Evolutionary conservation across 306 rosid genomes (phyloP).

Genomic region (Cucumis hystrix): DNA sequence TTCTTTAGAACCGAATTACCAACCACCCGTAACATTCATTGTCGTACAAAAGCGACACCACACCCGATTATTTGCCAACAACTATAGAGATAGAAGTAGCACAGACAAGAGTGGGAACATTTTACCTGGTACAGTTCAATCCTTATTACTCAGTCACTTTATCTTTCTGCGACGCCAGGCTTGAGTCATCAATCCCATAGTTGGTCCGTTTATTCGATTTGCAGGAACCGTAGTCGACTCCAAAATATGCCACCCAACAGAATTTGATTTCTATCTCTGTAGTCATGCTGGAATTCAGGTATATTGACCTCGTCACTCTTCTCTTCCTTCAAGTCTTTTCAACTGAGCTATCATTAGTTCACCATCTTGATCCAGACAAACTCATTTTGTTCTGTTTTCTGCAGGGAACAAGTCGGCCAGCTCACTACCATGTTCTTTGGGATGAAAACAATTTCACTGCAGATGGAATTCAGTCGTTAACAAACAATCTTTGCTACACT

Average conservation of each 20-base stretch:
- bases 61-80: slow-evolving; percentile 69
- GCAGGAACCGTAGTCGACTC: slow-evolving; percentile 84
- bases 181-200: neutral
- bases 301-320: neutral
- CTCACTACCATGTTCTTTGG: slow-evolving; percentile 92
- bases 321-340: neutral
- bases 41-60: slow-evolving; percentile 94
- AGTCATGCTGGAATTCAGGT: slow-evolving; percentile 96
- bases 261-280: slow-evolving; percentile 86
- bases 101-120: slow-evolving; percentile 81
- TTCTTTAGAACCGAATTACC: slow-evolving; percentile 84
- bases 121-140: slow-evolving; percentile 51
- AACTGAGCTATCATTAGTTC: neutral
- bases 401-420: slow-evolving; percentile 89
- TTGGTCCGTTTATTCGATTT: neutral
- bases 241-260: slow-evolving; percentile 87
- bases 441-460: slow-evolving; percentile 89
- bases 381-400: neutral
- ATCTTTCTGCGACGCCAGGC: neutral
- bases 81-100: slow-evolving; percentile 68
- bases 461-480: slow-evolving; percentile 78
- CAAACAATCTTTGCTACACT: slow-evolving; percentile 82
- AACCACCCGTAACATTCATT: slow-evolving; percentile 88
- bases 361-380: neutral
- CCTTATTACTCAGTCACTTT: neutral